These are phyloP conservation scores for Colletotrichum sojae DNA, from an alignment of 2,329 filamentous ascomycete species.

Conservation along the genomic window DNA sequence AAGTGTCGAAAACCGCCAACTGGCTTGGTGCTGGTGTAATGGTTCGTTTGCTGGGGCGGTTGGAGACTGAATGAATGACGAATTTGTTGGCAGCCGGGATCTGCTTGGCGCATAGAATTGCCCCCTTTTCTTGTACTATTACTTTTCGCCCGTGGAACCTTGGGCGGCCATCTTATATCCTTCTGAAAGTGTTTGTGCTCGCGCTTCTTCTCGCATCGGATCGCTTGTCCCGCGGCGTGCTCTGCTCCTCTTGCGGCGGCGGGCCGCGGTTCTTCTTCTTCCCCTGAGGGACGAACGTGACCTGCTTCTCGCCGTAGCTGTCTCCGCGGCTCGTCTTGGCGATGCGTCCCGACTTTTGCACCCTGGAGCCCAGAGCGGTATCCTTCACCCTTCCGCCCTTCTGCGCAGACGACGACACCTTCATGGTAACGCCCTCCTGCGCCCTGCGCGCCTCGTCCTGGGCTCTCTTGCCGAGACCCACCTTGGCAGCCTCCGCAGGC, in stretches of 20 bases:
- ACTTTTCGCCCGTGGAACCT: constrained; percentile 42
- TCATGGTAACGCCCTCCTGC: constrained; percentile 69
- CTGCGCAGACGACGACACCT: constrained; percentile 78
- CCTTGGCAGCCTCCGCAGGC: constrained; percentile 25
- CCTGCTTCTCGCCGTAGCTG: constrained; percentile 74
- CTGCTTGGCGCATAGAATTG: constrained; percentile 28
- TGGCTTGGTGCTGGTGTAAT: constrained; percentile 37
- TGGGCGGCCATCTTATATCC: constrained; percentile 61
- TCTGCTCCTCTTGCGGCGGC: constrained; percentile 44
- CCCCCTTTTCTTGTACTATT: constrained; percentile 36
- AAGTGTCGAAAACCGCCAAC: constrained; percentile 20
- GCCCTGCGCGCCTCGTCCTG: constrained; percentile 23
- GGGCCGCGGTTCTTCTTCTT: constrained; percentile 56
- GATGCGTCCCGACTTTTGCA: constrained; percentile 63
- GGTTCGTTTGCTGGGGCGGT: constrained; percentile 20
- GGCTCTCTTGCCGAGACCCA: constrained; percentile 33
- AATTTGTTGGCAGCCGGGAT: constrained; percentile 18
- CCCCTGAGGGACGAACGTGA: constrained; percentile 80
- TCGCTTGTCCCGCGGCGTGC: constrained; percentile 50
- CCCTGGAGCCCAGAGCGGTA: constrained; percentile 69
- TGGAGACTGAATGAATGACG: constrained; percentile 22
- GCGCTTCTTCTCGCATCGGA: constrained; percentile 75
- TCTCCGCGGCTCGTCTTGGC: constrained; percentile 62
- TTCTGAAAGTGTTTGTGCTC: constrained; percentile 81
- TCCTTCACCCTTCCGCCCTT: constrained; percentile 71